Evolutionary conservation across 352 stramenopile genomes (phyloP), one percentile per base, ranked within the genome.

Genomic region (Globisporangium okanoganense): DNA sequence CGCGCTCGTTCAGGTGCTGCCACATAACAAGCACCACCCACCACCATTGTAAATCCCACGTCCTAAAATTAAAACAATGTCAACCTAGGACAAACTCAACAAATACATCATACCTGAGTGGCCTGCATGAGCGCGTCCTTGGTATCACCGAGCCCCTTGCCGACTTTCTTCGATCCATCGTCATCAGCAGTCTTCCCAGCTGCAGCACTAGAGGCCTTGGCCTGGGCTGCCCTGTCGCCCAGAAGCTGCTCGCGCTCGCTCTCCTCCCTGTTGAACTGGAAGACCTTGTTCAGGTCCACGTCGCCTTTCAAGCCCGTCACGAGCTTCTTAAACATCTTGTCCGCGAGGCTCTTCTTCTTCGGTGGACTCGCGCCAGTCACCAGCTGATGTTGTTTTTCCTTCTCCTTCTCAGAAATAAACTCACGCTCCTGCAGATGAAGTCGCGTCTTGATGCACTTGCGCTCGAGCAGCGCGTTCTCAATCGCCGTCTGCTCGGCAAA

Each of bases 271-370:
- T 76, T 79, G 56, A 91, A 90, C n/a, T 82, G 74, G 38, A 94
- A 91, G 6, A 94, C 66, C 50, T 89, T 85, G 61, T 85, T 87
- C 54, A 94, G 72, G 50, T 94, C 79, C 25, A 68, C 78, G 5
- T 29, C 40, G 4, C 71, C 66, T 25, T 82, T 87, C 25, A 82
- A 67, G 29, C 72, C 79, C 13, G 78, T 72, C 13, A 94, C 82
- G 33, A 92, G 70, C 56, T 89, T 89, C 65, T 90, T 92, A 25
- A 94, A 82, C 56, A 88, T 82, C 36, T 79, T 84, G 9, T 80
- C 78, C 5, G 72, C 64, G 33, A 79, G 74, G 24, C 82, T 76
- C 13, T 29, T 40, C 56, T 85, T 81, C 61, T 86, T 88, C 61
- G 82, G 81, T n/a, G 71, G 67, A 20, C 73, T 78, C 1, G 61